Base-by-base conservation (phyloP, 2,329 filamentous ascomycete species). In the Fusarium euwallaceae region DNA sequence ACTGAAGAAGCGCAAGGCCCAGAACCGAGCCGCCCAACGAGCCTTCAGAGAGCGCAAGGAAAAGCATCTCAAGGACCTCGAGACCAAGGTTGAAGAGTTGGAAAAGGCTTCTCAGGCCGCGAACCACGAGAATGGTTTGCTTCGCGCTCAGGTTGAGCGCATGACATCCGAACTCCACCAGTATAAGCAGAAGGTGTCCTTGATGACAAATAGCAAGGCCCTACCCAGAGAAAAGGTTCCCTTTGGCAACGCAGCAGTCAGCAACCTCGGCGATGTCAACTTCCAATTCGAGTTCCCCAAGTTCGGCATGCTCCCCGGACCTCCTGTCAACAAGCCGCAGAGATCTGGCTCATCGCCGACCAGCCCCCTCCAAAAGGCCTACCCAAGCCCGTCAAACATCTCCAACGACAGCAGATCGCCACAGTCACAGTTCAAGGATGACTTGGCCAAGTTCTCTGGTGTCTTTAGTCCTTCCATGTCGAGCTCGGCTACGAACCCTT, bases 241-340 rank as follows among this genome's bases (percentile, higher is more conserved):
- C 2, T 86, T 88, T 78, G 85, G 88, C 78, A 82, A 78, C 65
- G 81, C 86, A 24, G 87, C 86, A 12, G 81, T 90, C 72, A 90
- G 86, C 81, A 92, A 91, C 76, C 86, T 92, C 64, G 91, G 88
- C 78, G 93, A 93, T 72, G 92, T 93, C 81, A 95, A 93, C 81
- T 98, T 98, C 81, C 92, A 96, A 76, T 98, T 99, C 78, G 96
- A 98, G 76, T 98, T 98, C 75, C 96, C 97, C 74, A 95, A 94
- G 81, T 98, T 99, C 79, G 97, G 97, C 56, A 89, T 92, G 69
- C 88, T 97, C 29, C 88, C 89, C 0, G 87, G 88, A 6, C 85
- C 87, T 9, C 77, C 81, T 2, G 69, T 74, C 61, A 80, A 72
- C 69, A 80, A 80, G 66, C 70, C 64, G 7, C 73, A 79, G 55